Percentiles rank a stretch among this genome's conserved stretches.
Conservation (phyloP, 1,284 basidiomycete genomes). For the Vanrija humicola region DNA sequence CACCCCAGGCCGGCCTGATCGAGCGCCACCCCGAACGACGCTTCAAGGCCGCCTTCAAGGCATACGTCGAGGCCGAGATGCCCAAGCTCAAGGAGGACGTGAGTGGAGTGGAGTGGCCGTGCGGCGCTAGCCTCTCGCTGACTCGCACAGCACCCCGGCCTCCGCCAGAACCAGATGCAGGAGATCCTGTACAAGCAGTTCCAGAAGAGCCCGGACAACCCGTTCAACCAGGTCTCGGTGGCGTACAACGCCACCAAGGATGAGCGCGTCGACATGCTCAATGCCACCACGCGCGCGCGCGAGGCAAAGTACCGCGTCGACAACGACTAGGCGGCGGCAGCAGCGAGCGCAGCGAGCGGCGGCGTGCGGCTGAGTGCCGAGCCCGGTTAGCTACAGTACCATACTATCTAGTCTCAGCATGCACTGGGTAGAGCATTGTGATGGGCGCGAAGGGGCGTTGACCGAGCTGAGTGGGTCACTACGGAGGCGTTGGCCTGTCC, state of each 20-base stretch:
- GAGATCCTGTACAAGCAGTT: slow-evolving; percentile 49
- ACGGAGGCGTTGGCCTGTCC: too few species aligned
- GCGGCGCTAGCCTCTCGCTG: too few species aligned
- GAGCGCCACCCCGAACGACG: slow-evolving; percentile 93
- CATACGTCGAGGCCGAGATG: slow-evolving; percentile 83
- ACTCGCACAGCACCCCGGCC: slow-evolving; percentile 45
- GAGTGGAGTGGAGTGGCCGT: slow-evolving; percentile 13
- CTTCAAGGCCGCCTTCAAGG: slow-evolving; percentile 90
- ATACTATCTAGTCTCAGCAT: too few species aligned
- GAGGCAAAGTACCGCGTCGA: slow-evolving; percentile 45
- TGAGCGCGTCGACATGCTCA: slow-evolving; percentile 68
- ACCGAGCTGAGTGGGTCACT: too few species aligned
- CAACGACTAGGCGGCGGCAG: slow-evolving; percentile 4
- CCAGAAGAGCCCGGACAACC: slow-evolving; percentile 50
- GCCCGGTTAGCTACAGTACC: too few species aligned
- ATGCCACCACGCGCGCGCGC: slow-evolving; percentile 49
- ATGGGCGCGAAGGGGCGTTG: too few species aligned
- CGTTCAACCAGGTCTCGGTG: slow-evolving; percentile 72
- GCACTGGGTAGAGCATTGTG: too few species aligned
- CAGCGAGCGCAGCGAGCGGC: too few species aligned
- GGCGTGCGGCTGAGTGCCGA: too few species aligned
- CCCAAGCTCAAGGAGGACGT: slow-evolving; percentile 71
- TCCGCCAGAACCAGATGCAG: slow-evolving; percentile 48
- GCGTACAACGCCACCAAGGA: slow-evolving; percentile 78
- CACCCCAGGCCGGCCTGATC: slow-evolving; percentile 74